Conservation (phyloP, 2,329 filamentous ascomycete genomes). For the Didymella pinodella region DNA sequence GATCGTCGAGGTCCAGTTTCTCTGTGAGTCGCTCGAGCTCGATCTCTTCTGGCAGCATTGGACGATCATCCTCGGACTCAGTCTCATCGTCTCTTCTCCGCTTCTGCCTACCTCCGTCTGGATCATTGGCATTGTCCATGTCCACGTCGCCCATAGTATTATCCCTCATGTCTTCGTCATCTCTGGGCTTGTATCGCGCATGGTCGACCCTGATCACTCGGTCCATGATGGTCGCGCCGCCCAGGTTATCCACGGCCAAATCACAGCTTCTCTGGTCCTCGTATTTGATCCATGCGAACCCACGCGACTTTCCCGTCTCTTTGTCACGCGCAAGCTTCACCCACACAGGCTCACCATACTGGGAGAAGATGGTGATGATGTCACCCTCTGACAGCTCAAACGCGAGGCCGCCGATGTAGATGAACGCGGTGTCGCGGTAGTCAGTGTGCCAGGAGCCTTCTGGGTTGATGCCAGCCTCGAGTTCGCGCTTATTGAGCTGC, state of each 20-base stretch:
- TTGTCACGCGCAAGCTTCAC: conserved; percentile 93
- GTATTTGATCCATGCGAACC: conserved; percentile 97
- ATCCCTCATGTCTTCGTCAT: conserved; percentile 73
- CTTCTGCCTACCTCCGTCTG: conserved; percentile 58
- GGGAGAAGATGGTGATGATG: conserved; percentile 94
- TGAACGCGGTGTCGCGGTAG: conserved; percentile 95
- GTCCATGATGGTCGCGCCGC: conserved; percentile 83
- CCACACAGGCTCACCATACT: conserved; percentile 94
- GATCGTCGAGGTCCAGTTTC: conserved; percentile 92
- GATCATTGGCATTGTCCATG: conserved; percentile 43
- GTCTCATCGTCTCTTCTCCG: conserved; percentile 56
- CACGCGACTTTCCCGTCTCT: conserved; percentile 92
- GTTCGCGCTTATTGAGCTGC: conserved; percentile 90
- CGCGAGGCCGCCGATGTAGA: conserved; percentile 94
- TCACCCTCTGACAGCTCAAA: conserved; percentile 96
- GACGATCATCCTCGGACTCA: conserved; percentile 59
- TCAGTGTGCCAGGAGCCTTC: conserved; percentile 96
- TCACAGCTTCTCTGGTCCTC: conserved; percentile 97
- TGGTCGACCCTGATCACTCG: conserved; percentile 88
- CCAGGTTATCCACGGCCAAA: conserved; percentile 93
- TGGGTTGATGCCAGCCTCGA: conserved; percentile 84
- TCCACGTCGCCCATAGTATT: conserved; percentile 63
- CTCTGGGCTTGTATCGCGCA: conserved; percentile 85
- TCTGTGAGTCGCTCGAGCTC: conserved; percentile 78
- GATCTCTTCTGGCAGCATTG: conserved; percentile 79